A percentile compares a stretch with the other conserved stretches of the same genome.
Conservation (phyloP, 2,329 filamentous ascomycete species). For the Sporothrix mexicana region DNA sequence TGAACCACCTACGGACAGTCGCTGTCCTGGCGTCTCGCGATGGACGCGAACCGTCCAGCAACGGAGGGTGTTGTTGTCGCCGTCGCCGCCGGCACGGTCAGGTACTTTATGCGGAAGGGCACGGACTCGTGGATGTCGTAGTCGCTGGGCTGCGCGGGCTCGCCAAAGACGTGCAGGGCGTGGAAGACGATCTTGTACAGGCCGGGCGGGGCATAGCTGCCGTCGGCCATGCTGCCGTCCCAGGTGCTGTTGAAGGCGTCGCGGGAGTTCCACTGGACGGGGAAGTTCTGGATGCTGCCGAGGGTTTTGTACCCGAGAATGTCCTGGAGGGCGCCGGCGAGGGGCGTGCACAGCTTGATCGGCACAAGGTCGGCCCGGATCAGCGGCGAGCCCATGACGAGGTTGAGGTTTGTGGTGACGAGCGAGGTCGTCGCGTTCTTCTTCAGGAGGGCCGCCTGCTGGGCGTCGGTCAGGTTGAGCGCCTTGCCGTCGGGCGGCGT, state of each 20-base stretch:
- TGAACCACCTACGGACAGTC: neutral
- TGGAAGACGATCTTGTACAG: conserved; percentile 57
- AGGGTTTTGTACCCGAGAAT: conserved; percentile 50
- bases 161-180: conserved; percentile 59
- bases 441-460: conserved; percentile 34
- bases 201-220: conserved; percentile 55
- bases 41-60: too few relatives aligned
- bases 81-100: conserved; percentile 16
- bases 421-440: conserved; percentile 41
- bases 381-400: conserved; percentile 54
- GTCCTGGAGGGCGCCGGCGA: conserved; percentile 35
- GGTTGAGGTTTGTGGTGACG: conserved; percentile 49
- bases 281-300: conserved; percentile 53
- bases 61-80: neutral
- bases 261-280: conserved; percentile 46
- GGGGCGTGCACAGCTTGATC: conserved; percentile 41
- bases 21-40: neutral
- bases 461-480: conserved; percentile 39
- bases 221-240: conserved; percentile 55
- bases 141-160: conserved; percentile 51
- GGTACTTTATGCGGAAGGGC: conserved; percentile 55
- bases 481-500: conserved; percentile 42
- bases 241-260: conserved; percentile 45
- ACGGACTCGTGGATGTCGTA: conserved; percentile 54
- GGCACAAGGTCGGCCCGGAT: conserved; percentile 55